A percentile compares a stretch with the other conserved stretches of the same genome.
Conservation (phyloP, 225 moss, liverwort and hornwort genomes). For the Sphagnum contortum region DNA sequence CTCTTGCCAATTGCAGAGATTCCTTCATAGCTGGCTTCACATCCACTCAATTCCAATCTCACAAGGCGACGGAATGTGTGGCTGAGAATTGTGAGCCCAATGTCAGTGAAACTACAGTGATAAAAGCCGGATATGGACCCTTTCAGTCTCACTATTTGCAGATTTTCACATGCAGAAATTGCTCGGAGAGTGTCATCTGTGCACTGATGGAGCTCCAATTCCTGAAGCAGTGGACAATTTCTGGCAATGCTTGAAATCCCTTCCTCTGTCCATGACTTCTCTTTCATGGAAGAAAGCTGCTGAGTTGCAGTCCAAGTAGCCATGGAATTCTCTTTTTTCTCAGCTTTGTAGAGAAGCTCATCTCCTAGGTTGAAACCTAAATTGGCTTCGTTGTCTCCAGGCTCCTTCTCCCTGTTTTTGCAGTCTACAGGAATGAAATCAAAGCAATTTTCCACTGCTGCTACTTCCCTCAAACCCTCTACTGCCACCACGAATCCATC, state of each 20-base stretch:
- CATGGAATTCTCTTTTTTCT: neutral
- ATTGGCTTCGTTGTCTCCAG: too few relatives aligned
- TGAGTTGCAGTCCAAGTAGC: conserved; percentile 9
- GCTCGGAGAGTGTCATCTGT: conserved; percentile 87
- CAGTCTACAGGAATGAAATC: too few relatives aligned
- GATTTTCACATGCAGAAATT: conserved; percentile 62
- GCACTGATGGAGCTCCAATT: conserved; percentile 83
- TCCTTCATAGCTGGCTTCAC: conserved; percentile 87
- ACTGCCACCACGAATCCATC: conserved; percentile 13
- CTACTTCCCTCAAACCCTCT: too few relatives aligned
- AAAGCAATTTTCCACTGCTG: too few relatives aligned
- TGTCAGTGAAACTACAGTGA: conserved; percentile 79
- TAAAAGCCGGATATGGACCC: conserved; percentile 75
- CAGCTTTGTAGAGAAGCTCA: neutral
- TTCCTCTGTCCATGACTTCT: conserved; percentile 14
- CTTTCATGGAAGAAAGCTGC: conserved; percentile 1
- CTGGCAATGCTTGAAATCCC: conserved; percentile 68
- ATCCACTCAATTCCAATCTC: conserved; percentile 79
- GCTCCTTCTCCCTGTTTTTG: too few relatives aligned
- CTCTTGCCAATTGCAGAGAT: conserved; percentile 89
- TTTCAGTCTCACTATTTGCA: conserved; percentile 74
- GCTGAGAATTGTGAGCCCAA: conserved; percentile 88
- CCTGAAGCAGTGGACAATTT: conserved; percentile 70
- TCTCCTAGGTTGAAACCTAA: too few relatives aligned
- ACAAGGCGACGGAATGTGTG: conserved; percentile 73